These are phyloP conservation scores for Parietaria judaica DNA, from an alignment of 306 rosid genomes.

Conservation along the genomic window DNA sequence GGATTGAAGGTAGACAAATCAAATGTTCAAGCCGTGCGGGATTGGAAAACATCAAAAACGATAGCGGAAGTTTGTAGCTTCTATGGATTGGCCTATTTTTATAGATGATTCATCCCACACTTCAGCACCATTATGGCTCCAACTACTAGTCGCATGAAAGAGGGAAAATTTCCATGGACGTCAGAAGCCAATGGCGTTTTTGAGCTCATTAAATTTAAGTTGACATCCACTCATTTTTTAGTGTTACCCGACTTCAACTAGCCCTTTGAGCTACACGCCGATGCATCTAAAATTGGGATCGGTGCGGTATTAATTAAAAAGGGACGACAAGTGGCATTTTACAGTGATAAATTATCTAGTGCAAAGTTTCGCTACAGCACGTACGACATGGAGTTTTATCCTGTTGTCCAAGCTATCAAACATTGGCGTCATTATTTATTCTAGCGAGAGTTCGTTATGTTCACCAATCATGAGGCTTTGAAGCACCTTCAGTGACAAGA, in stretches of 20 bases:
- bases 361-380: background rate
- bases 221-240: background rate
- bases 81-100: background rate
- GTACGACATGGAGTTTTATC: background rate
- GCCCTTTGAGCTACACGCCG: background rate
- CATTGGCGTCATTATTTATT: background rate
- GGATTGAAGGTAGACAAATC: background rate
- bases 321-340: background rate
- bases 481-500: background rate
- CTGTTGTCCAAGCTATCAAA: background rate
- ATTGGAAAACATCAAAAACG: background rate
- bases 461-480: background rate
- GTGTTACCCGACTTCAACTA: background rate
- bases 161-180: background rate
- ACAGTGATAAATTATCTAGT: background rate
- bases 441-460: background rate
- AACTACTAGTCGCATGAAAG: no score
- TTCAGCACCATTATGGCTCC: no score
- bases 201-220: background rate
- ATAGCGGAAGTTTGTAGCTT: background rate
- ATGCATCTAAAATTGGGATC: background rate
- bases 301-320: background rate
- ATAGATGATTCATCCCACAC: background rate
- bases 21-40: background rate
- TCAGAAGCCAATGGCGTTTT: background rate